These are phyloP conservation scores for Clonostachys sp. DNA, from an alignment of 2,329 filamentous ascomycete genomes.

Conservation along the genomic window DNA sequence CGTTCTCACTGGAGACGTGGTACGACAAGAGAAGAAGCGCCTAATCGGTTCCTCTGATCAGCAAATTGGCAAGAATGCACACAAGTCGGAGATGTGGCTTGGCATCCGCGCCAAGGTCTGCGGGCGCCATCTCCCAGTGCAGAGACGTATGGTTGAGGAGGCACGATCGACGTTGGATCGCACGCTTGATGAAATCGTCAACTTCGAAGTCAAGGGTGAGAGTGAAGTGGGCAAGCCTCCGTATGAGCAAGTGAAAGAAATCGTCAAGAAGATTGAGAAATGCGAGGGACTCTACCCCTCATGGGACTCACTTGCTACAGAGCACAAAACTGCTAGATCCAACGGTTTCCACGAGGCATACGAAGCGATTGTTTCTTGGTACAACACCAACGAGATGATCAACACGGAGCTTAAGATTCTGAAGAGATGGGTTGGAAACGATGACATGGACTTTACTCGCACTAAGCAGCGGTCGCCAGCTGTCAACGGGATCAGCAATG, in stretches of 20 bases:
- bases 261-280: constrained; percentile 86
- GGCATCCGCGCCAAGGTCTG: constrained; percentile 80
- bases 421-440: constrained; percentile 95
- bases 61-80: constrained; percentile 55
- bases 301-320: constrained; percentile 65
- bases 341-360: constrained; percentile 75
- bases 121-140: constrained; percentile 77
- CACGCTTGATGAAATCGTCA: constrained; percentile 80
- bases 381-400: constrained; percentile 95
- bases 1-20: constrained; percentile 92
- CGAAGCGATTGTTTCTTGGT: constrained; percentile 89
- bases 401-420: constrained; percentile 89
- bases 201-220: constrained; percentile 91
- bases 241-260: constrained; percentile 81
- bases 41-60: constrained; percentile 72
- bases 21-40: constrained; percentile 96
- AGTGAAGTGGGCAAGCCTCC: constrained; percentile 87
- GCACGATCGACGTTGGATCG: constrained; percentile 68
- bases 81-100: constrained; percentile 81
- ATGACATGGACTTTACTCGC: constrained; percentile 86
- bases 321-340: constrained; percentile 74
- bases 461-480: constrained; percentile 62
- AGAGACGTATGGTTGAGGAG: constrained; percentile 85
- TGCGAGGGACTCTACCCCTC: constrained; percentile 84
- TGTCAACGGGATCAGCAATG: constrained; percentile 65